Evolutionary conservation across 805 yeast genomes (phyloP).

Genomic region (Kluyveromyces siamensis): DNA sequence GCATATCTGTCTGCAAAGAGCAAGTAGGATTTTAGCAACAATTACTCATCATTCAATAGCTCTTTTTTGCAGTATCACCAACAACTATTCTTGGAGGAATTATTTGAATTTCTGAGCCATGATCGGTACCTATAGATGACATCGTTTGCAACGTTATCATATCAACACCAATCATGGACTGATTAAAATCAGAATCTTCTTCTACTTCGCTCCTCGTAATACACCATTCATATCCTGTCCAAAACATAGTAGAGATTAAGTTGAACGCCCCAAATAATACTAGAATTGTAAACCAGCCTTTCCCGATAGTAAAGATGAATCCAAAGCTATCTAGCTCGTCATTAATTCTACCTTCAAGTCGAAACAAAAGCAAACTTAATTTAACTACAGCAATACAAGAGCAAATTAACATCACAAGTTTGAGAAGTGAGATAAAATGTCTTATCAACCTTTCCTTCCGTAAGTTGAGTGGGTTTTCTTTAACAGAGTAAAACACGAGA

Average conservation of each 20-base stretch:
- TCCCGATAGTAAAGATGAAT: conserved; percentile 19
- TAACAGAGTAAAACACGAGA: conserved; percentile 21
- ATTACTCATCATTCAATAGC: no score
- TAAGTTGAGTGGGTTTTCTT: conserved; percentile 15
- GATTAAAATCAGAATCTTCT: neutral
- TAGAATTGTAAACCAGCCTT: conserved; percentile 17
- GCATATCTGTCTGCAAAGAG: no score
- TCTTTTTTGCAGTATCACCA: neutral
- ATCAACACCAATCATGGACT: neutral
- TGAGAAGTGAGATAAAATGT: conserved; percentile 18
- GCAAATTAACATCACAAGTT: conserved; percentile 15
- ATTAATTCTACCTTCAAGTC: conserved; percentile 13
- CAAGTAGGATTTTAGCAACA: no score
- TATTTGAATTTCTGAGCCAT: neutral
- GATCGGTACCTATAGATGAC: neutral
- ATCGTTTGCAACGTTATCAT: neutral
- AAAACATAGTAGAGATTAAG: conserved; percentile 17
- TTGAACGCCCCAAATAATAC: conserved; percentile 16
- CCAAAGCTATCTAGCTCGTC: conserved; percentile 21
- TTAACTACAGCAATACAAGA: conserved; percentile 13
- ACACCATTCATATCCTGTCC: conserved; percentile 31
- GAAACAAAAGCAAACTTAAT: conserved; percentile 12
- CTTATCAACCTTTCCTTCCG: conserved; percentile 14
- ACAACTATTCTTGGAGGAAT: neutral
- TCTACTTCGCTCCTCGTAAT: conserved; percentile 2